phyloP scores from a whole-genome alignment of 2,329 filamentous ascomycete species.

The Aspergillus neotritici region DNA sequence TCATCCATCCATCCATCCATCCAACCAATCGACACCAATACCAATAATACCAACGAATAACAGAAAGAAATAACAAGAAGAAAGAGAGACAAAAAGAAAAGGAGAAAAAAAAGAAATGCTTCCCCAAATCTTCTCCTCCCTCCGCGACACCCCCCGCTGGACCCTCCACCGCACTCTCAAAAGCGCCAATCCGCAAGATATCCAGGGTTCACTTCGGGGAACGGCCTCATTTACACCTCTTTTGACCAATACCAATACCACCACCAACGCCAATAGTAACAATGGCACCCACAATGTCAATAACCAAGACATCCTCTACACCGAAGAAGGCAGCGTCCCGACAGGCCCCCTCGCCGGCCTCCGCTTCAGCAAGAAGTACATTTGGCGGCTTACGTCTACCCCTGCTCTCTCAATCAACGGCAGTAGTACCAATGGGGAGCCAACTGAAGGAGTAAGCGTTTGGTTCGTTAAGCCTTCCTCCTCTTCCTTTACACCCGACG shows the following conservation, averaged over 20 bases:
- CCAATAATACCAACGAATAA: background rate
- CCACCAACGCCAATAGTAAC: slow-evolving; percentile 11
- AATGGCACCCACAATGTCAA: slow-evolving; percentile 9
- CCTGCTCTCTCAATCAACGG: too few species aligned
- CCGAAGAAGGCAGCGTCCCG: slow-evolving; percentile 40
- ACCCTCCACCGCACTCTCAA: slow-evolving; percentile 34
- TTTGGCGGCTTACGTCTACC: slow-evolving; percentile 32
- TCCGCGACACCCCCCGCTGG: slow-evolving; percentile 29
- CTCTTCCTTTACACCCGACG: background rate
- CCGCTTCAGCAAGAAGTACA: slow-evolving; percentile 40
- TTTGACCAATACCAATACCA: background rate
- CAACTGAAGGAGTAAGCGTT: slow-evolving; percentile 31
- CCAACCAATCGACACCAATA: background rate
- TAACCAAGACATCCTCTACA: slow-evolving; percentile 35
- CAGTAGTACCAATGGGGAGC: too few species aligned
- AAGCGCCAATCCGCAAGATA: slow-evolving; percentile 37
- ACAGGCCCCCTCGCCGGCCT: slow-evolving; percentile 21
- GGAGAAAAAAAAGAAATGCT: slow-evolving; percentile 10
- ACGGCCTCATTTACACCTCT: slow-evolving; percentile 34
- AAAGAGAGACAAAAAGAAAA: slow-evolving; percentile 8
- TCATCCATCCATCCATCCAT: background rate
- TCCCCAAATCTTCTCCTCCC: slow-evolving; percentile 22
- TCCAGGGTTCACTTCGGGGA: slow-evolving; percentile 38
- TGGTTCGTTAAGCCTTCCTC: slow-evolving; percentile 40
- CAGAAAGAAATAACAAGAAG: background rate